Percentiles rank a stretch among this genome's conserved stretches.
These are phyloP conservation scores for Moringa oleifera DNA, from an alignment of 345 rosid species.

Conservation along the genomic window DNA sequence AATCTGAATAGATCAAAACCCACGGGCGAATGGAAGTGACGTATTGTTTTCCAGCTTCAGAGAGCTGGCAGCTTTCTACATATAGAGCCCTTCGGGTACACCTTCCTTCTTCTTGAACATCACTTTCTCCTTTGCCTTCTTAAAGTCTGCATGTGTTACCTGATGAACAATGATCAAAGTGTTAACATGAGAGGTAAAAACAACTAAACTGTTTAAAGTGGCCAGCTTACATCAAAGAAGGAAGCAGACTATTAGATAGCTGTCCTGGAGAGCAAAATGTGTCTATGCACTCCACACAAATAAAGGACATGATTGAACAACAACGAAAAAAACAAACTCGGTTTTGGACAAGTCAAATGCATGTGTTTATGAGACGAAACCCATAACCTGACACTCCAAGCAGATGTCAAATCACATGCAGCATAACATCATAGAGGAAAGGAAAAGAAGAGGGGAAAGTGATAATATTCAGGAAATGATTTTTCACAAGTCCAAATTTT, in stretches of 20 bases:
- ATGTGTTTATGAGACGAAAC: too few species aligned
- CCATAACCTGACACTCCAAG: neutral
- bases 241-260: neutral
- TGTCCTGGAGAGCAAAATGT: neutral
- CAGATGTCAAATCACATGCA: neutral
- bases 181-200: too few species aligned
- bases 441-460: too few species aligned
- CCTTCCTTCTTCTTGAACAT: conserved; percentile 99
- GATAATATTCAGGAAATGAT: too few species aligned
- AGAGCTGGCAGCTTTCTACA: conserved; percentile 32
- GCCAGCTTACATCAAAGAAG: neutral
- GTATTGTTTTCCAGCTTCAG: neutral
- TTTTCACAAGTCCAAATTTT: too few species aligned
- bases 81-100: conserved; percentile 95
- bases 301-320: neutral
- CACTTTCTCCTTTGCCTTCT: conserved; percentile 97
- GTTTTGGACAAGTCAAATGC: neutral
- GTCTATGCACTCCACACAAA: neutral
- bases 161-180: conserved; percentile 22
- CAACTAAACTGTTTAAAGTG: too few species aligned
- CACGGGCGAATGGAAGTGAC: neutral
- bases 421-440: neutral
- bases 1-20: neutral
- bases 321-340: neutral
- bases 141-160: conserved; percentile 89